Conservation (phyloP, 2,329 filamentous ascomycete species). For the Venturia carpophila region DNA sequence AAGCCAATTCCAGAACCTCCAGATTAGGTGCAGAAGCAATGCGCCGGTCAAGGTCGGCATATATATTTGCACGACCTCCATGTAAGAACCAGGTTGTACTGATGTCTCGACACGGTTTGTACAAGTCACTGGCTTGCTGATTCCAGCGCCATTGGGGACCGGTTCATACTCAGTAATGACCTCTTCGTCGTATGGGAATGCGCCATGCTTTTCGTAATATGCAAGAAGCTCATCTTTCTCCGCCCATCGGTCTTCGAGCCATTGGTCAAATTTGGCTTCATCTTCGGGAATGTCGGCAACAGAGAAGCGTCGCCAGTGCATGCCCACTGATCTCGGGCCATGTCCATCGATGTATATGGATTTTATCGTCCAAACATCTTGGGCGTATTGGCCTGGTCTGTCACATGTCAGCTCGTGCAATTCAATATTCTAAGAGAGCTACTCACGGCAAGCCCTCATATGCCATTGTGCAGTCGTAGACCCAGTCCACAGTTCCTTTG, state of each 20-base stretch:
- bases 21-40: slow-evolving; percentile 29
- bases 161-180: slow-evolving; percentile 8
- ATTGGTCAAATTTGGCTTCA: slow-evolving; percentile 66
- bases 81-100: slow-evolving; percentile 31
- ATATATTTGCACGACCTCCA: slow-evolving; percentile 40
- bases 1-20: slow-evolving; percentile 26
- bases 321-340: slow-evolving; percentile 87
- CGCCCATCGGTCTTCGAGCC: slow-evolving; percentile 77
- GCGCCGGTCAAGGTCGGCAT: slow-evolving; percentile 27
- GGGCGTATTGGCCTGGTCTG: slow-evolving; percentile 57
- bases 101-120: slow-evolving; percentile 42
- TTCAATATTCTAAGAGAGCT: background rate
- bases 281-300: slow-evolving; percentile 73
- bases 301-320: slow-evolving; percentile 87
- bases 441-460: slow-evolving; percentile 91
- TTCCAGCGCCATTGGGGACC: slow-evolving; percentile 21
- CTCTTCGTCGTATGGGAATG: slow-evolving; percentile 67
- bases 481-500: slow-evolving; percentile 64
- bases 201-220: slow-evolving; percentile 61
- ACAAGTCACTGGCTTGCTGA: slow-evolving; percentile 25
- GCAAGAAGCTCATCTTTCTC: slow-evolving; percentile 89
- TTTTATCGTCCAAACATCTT: slow-evolving; percentile 76
- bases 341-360: slow-evolving; percentile 85
- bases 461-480: slow-evolving; percentile 90
- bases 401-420: slow-evolving; percentile 18